Base-by-base conservation (phyloP, 2,329 filamentous ascomycete genomes). In the Metarhizium anisopliae region DNA sequence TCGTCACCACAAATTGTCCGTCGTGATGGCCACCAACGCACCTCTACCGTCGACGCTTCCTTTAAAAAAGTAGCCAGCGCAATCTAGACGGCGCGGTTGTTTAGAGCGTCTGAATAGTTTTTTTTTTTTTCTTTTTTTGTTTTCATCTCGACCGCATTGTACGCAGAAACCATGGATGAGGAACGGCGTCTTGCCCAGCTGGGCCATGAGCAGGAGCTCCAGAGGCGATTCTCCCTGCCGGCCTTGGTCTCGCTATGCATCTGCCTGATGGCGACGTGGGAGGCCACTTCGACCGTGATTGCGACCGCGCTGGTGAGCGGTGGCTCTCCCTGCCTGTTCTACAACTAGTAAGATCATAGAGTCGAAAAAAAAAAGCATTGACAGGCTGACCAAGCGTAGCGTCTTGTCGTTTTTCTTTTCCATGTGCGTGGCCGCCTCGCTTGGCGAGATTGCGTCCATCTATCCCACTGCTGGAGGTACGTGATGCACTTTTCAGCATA, bases 211-310 rank as follows among this genome's bases (percentile, higher is more conserved):
- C 65, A 68, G 36, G 65, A 70, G 47, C 67, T 75, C 3, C 52
- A 59, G 29, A 56, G 61, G 16, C 54, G 57, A 18, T 75, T 76
- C 60, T 74, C 73, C 0, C 59, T 78, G 1, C 73, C 72, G 61
- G 74, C 76, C 0, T 65, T 79, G 2, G 70, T 69, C 14, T 68
- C 70, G 4, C 63, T 79, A 6, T 73, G 74, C 50, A 63, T 78
- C 7, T 77, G 74, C 50, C 64, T 79, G 49, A 78, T 78, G 75
- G 76, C 71, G 42, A 78, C 77, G 10, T 79, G 76, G 76, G 77
- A 79, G 55, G 76, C 76, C 1, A 62, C 78, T 3, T 72, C 73
- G 0, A 72, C 72, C 1, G 76, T 79, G 4, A 68, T 79, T 11
- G 70, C 73, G 2, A 68, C 68, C 3, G 76, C 75, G 1, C 59